Base-by-base conservation (phyloP, 1,139 yeast species). In the Hyphopichia wangnamkhiaoensis region DNA sequence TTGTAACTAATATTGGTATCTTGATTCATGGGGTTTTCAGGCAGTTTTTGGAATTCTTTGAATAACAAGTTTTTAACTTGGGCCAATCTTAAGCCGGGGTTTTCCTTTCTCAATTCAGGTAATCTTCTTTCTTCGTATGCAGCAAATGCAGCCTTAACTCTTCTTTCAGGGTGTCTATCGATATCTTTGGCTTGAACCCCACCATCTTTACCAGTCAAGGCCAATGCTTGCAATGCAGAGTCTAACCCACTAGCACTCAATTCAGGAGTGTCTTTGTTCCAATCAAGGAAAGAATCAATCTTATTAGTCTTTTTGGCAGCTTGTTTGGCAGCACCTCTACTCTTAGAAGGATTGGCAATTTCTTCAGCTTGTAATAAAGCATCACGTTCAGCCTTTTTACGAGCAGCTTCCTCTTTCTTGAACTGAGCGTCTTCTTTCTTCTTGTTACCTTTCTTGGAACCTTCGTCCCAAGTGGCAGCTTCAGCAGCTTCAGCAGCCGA, bases 141-240 rank as follows among this genome's bases (percentile, higher is more conserved):
- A 10, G 79, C 74, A 46, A 72, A 72, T 0, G 95, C 95, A 14
- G 94, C 90, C 68, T 87, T 88, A 61, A 83, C 86, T 58, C 96
- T 77, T 63, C 95, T 77, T 67, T 87, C 96, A 8, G 96, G 95
- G 52, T 87, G 96, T 60, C 89, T 82, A 48, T 87, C 96, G 41
- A 87, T 69, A 42, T 82, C 88, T 55, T 81, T 84, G 47, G 73
- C 68, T 31, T 65, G 62, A 31, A 80, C 75, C 37, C 81, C 84
- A 32, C 76, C 80, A 37, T 72, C 78, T 41, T 68, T 74, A 35
- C 71, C 65, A 18, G 85, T 77, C 58, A 87, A 70, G 5, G 86
- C 74, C 58, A 87, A 71, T 3, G 95, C 95, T 39, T 85, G 89
- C 52, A 87, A 69, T 1, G 94, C 94, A 53, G 78, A 78, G 48